Evolutionary conservation across 768 basidiomycete genomes (phyloP).

Genomic region (Pisolithus marmoratus): DNA sequence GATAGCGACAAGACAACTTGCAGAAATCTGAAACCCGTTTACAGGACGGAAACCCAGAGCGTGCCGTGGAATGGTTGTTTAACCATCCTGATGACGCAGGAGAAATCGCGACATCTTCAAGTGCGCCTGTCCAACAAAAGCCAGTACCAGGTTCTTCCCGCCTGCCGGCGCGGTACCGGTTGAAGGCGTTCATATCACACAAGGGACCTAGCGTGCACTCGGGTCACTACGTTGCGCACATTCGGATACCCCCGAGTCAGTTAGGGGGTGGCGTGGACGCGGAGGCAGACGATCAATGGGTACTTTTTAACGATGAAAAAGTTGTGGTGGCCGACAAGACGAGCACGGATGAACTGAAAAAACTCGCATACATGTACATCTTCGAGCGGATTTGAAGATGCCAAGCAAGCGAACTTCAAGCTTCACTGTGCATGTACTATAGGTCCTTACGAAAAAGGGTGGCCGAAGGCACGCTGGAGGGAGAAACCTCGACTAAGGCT

Average conservation of each 20-base stretch:
- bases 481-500: too few relatives aligned
- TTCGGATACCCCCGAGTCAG: slow-evolving; percentile 29
- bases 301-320: slow-evolving; percentile 95
- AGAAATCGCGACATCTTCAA: slow-evolving; percentile 38
- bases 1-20: not conserved
- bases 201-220: slow-evolving; percentile 95
- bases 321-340: slow-evolving; percentile 84
- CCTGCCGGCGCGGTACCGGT: slow-evolving; percentile 70
- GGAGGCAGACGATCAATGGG: slow-evolving; percentile 54
- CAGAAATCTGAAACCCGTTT: not conserved
- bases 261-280: slow-evolving; percentile 23
- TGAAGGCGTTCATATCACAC: slow-evolving; percentile 96
- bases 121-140: slow-evolving; percentile 14
- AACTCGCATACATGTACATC: slow-evolving; percentile 89
- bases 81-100: slow-evolving; percentile 85
- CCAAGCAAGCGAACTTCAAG: too few relatives aligned
- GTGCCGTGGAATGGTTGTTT: slow-evolving; percentile 96
- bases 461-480: too few relatives aligned
- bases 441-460: too few relatives aligned
- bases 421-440: too few relatives aligned
- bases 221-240: slow-evolving; percentile 88
- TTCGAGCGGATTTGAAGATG: slow-evolving; percentile 50
- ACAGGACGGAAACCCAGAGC: slow-evolving; percentile 69
- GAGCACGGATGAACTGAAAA: slow-evolving; percentile 76
- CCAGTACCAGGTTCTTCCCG: slow-evolving; percentile 45